A percentile compares a stretch with the other conserved stretches of the same genome.
These are phyloP conservation scores for Cylindrotheca fusiformis DNA, from an alignment of 108 stramenopile genomes.

Conservation along the genomic window DNA sequence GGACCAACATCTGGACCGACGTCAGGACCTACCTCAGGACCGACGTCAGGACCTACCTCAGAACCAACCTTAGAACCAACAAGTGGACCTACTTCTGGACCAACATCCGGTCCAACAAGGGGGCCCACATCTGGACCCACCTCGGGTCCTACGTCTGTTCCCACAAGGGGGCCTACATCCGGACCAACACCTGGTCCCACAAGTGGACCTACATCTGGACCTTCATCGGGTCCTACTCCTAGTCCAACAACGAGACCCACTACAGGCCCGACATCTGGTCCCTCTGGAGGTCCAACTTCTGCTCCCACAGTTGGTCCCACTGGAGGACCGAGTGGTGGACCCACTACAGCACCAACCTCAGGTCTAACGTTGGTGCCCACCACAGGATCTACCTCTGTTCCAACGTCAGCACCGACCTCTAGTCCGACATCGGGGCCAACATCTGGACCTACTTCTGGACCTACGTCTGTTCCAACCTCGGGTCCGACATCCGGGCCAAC, in stretches of 20 bases:
- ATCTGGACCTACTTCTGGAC: not conserved
- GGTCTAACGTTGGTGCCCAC: conserved; percentile 16
- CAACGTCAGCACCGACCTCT: not conserved
- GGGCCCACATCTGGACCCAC: conserved; percentile 6
- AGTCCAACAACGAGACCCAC: conserved; percentile 14
- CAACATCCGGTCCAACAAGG: conserved; percentile 9
- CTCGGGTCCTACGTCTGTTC: no score
- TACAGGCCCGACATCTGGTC: conserved; percentile 13
- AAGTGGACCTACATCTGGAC: no score
- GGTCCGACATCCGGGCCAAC: conserved; percentile 14
- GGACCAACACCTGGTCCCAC: conserved; percentile 9
- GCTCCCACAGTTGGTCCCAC: no score
- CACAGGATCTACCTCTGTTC: conserved; percentile 8
- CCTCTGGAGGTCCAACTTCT: conserved; percentile 4
- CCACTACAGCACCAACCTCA: conserved; percentile 6
- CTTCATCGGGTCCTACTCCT: no score
- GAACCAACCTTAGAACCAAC: no score
- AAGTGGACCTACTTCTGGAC: no score
- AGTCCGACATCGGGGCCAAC: not conserved
- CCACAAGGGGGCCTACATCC: conserved; percentile 2
- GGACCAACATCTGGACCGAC: not conserved
- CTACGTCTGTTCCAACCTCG: no score
- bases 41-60: conserved; percentile 13
- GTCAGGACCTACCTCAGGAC: no score
- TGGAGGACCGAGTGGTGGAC: conserved; percentile 12